Evolutionary conservation across 2,329 filamentous ascomycete species (phyloP), one percentile per base, ranked within the genome.

Genomic region (Calonectria henricotiae): DNA sequence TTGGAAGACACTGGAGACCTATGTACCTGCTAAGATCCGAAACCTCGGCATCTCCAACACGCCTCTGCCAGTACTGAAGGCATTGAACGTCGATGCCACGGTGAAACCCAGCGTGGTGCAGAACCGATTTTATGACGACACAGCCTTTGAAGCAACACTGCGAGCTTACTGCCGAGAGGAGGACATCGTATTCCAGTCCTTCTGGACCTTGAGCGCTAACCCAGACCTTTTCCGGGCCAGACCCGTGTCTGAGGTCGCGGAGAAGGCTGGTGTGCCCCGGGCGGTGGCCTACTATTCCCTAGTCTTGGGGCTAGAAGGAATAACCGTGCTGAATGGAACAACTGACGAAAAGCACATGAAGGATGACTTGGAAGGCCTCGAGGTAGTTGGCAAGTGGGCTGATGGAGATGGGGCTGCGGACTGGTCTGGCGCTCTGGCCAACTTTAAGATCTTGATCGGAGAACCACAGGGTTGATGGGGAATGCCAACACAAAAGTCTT

Each of bases 21-120:
- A 92, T 76, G 90, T 94, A 1, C 92, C 93, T 0, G 79, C 86
- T 74, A 81, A 77, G 49, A 90, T 95, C 72, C 90, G 89, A 46
- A 86, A 89, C 35, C 84, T 96, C 8, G 94, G 94, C 46, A 91
- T 96, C 66, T 94, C 92, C 65, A 96, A 96, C 80, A 88, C 89
- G n/a, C 83, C 85, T n/a, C 81, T 92, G 2, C 79, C 85, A 0
- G 80, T 89, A 1, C 85, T 96, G 0, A 79, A 86, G 63, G 80
- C 82, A 5, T 82, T 95, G 1, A 85, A 86, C 69, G 77, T 84
- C 1, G 76, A 82, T 20, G 83, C 84, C 4, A 81, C 75, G 0
- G 71, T 85, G 47, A 83, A 82, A 70, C 85, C 85, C 0, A 85
- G 87, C 1, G 87, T 95, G 1, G 91, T 95, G 5, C 94, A 96